Base-by-base conservation (phyloP, 148 eudicot species). In the Vaccinium myrtillus region DNA sequence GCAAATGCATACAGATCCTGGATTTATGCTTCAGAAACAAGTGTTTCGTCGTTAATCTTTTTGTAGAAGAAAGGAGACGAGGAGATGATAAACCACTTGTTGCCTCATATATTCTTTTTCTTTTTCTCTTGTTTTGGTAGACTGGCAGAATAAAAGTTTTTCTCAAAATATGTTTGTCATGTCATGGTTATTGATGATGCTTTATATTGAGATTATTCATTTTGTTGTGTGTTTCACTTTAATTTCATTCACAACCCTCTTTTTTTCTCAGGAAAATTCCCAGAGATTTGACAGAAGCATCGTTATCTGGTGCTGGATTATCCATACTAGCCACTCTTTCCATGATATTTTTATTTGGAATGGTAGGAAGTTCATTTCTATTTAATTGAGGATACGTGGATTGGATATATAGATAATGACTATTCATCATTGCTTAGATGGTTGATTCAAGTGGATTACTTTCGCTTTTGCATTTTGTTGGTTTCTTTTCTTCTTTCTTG, bases 231-330 rank as follows among this genome's bases (percentile, higher is more conserved):
- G 39, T 9, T 79, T 27, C 75, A 55, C 73, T 55, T 79, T 32
- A 15, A 27, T 30, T 79, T 32, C 27, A 7, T 36, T 61, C 48
- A 8, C 19, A 12, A 1, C 43, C n/a, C 18, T 84, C 0, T 48
- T 53, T 84, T 6, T 75, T 36, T 43, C 25, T 75, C 98, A 96
- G 99, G 90, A 96, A 96, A 90, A 96, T 95, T 87, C 99, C 99
- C 16, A 89, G 99, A 87, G 99, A 96, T 91, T 93, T 96, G 89
- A 96, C 99, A 48, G 99, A 96, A 84, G 99, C 99, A 87, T 93
- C 99, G 61, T 84, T 94, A 77, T 93, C 98, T 58, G 98, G 98
- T 88, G 99, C 99, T 83, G 99, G 99, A 83, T 88, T 96, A 90
- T 96, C 99, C 81, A 88, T 96, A 39, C 11, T 94, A 85, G 99